phyloP scores from a whole-genome alignment of 176 grass and related monocot genomes.

The Oryza brachyantha region DNA sequence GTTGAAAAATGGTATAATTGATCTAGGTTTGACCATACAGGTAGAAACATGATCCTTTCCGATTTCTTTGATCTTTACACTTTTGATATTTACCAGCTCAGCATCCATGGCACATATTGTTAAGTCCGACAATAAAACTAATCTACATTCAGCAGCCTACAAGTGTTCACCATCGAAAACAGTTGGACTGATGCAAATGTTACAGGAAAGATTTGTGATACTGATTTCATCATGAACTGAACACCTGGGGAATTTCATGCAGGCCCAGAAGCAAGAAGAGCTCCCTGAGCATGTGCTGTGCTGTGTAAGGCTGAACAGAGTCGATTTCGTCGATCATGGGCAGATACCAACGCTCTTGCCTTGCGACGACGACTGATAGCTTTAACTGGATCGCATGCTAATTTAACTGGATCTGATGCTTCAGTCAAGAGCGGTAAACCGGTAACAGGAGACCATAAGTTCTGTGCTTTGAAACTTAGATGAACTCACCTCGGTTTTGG shows the following conservation, averaged over 20 bases:
- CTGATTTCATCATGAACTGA: constrained; percentile 23
- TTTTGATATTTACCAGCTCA: background rate
- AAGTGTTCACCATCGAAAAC: background rate
- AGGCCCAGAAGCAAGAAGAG: constrained; percentile 98
- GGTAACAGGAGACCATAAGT: background rate
- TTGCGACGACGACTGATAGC: constrained; percentile 52
- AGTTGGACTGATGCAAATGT: background rate
- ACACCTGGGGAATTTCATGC: constrained; percentile 30
- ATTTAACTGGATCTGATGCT: constrained; percentile 26
- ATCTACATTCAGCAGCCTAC: background rate
- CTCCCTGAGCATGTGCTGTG: constrained; percentile 92
- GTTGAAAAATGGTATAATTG: constrained; percentile 74
- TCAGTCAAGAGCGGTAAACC: background rate
- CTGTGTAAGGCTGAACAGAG: constrained; percentile 79
- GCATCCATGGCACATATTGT: background rate
- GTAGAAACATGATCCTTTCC: constrained; percentile 35
- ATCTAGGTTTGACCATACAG: constrained; percentile 87
- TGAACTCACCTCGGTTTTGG: constrained; percentile 12
- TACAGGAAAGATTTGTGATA: background rate
- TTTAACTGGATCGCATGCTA: background rate
- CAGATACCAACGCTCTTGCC: constrained; percentile 84
- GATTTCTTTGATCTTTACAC: background rate
- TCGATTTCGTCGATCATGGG: constrained; percentile 69
- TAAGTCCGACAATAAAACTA: background rate
- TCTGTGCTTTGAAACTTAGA: constrained; percentile 25